Evolutionary conservation across 1,284 basidiomycete genomes (phyloP).

Genomic region (Trametes hirsuta): DNA sequence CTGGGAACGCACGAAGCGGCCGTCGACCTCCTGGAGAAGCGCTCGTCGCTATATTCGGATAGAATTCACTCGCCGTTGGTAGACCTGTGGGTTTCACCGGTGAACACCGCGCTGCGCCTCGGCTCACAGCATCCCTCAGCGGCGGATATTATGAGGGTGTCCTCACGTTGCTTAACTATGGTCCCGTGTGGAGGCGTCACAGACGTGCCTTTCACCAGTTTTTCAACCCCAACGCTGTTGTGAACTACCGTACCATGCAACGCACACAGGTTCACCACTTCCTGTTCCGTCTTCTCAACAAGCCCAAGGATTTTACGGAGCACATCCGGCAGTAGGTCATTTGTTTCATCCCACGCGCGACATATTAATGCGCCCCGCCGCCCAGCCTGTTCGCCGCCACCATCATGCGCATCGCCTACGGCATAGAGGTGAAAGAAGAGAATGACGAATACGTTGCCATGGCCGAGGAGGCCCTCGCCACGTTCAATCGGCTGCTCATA

Average conservation of each 20-base stretch:
- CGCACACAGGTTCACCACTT: slow-evolving; percentile 10
- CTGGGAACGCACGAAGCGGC: slow-evolving; percentile 12
- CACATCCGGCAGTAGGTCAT: slow-evolving; percentile 21
- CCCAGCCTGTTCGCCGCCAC: slow-evolving; percentile 34
- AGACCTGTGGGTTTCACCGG: slow-evolving; percentile 10
- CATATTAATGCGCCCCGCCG: background rate
- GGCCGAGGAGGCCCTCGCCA: slow-evolving; percentile 11
- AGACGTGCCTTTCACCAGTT: slow-evolving; percentile 18
- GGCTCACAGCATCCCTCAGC: background rate
- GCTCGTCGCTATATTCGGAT: slow-evolving; percentile 18
- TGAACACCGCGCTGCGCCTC: background rate
- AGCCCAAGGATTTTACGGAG: slow-evolving; percentile 13
- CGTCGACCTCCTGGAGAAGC: slow-evolving; percentile 25
- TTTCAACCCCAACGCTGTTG: slow-evolving; percentile 18
- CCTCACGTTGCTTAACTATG: slow-evolving; percentile 15
- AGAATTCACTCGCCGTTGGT: slow-evolving; percentile 8
- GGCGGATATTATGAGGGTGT: slow-evolving; percentile 16
- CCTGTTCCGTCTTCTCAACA: slow-evolving; percentile 2
- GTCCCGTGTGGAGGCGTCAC: slow-evolving; percentile 9
- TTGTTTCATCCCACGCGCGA: background rate
- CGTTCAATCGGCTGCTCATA: slow-evolving; percentile 11
- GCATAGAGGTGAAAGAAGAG: slow-evolving; percentile 33
- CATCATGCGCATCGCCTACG: slow-evolving; percentile 37
- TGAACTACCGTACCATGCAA: slow-evolving; percentile 1
- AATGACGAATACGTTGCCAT: slow-evolving; percentile 24